Conservation (phyloP, 805 yeast genomes). For the Sugiyamaella chiloensis region DNA sequence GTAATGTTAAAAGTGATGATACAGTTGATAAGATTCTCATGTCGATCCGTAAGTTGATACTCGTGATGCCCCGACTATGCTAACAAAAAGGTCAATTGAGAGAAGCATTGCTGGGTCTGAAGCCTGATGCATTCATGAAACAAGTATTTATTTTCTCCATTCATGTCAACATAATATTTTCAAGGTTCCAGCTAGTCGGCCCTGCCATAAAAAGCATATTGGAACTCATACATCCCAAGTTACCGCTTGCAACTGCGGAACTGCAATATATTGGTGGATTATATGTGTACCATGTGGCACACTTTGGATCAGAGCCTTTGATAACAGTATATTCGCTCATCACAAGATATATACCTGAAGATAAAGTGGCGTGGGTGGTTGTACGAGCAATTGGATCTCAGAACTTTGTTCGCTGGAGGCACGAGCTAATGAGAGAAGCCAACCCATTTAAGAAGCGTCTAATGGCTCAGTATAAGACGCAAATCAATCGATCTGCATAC, state of each 20-base stretch:
- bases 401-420: constrained; percentile 18
- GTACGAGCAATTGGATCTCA: constrained; percentile 14
- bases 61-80: too few relatives aligned
- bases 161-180: constrained; percentile 43
- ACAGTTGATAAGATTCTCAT: constrained; percentile 15
- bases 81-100: constrained; percentile 42
- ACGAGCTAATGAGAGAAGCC: constrained; percentile 5
- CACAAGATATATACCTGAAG: constrained; percentile 10
- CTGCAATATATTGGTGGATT: constrained; percentile 41
- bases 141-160: constrained; percentile 50
- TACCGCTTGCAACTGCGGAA: constrained; percentile 34
- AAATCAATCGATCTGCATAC: constrained; percentile 10
- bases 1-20: not conserved
- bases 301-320: constrained; percentile 19
- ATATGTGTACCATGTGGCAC: constrained; percentile 42
- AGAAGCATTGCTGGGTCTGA: constrained; percentile 48
- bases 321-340: constrained; percentile 23
- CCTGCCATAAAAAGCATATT: constrained; percentile 50
- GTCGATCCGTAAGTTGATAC: constrained; percentile 13
- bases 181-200: constrained; percentile 52
- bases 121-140: constrained; percentile 40
- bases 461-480: constrained; percentile 8
- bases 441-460: constrained; percentile 10
- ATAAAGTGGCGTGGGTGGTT: constrained; percentile 7
- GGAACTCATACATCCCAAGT: constrained; percentile 23